Percentiles rank a stretch among this genome's conserved stretches.
Evolutionary conservation across 768 basidiomycete species (phyloP).

Genomic region (Mycena crocata): DNA sequence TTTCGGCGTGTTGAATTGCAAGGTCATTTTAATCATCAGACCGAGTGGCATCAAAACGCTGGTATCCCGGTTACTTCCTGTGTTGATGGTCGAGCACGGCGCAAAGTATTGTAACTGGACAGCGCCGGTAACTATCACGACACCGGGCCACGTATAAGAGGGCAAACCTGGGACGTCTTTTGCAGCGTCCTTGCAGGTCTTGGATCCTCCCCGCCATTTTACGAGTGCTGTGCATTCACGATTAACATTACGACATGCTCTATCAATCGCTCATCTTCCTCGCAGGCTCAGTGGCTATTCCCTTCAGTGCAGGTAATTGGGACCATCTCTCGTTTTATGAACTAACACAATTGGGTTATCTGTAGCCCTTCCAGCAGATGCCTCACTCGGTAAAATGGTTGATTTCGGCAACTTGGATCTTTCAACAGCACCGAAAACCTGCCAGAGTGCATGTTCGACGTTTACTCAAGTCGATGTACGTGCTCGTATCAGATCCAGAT

Average conservation of each 20-base stretch:
- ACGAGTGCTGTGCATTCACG: conserved; percentile 1
- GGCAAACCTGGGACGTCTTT: neutral
- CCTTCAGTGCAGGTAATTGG: neutral
- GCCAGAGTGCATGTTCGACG: too few relatives aligned
- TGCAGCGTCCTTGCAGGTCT: conserved; percentile 10
- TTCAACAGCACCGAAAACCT: neutral
- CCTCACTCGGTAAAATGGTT: neutral
- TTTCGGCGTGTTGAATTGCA: neutral
- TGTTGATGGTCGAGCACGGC: neutral
- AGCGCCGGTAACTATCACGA: neutral
- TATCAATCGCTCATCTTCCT: neutral
- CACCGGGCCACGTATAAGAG: neutral
- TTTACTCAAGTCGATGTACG: too few relatives aligned
- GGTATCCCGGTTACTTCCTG: neutral
- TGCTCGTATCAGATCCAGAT: neutral
- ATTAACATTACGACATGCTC: conserved; percentile 1
- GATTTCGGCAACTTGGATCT: neutral
- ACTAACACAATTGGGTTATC: neutral
- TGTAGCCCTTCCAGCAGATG: neutral
- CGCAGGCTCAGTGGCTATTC: neutral
- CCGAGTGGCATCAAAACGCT: neutral
- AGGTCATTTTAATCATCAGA: neutral
- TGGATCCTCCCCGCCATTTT: conserved; percentile 2
- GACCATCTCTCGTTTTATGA: too few relatives aligned
- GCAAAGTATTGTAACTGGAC: too few relatives aligned